A percentile compares a stretch with the other conserved stretches of the same genome.
phyloP scores from a whole-genome alignment of 2,329 filamentous ascomycete genomes.

The Neocucurbitaria cava region DNA sequence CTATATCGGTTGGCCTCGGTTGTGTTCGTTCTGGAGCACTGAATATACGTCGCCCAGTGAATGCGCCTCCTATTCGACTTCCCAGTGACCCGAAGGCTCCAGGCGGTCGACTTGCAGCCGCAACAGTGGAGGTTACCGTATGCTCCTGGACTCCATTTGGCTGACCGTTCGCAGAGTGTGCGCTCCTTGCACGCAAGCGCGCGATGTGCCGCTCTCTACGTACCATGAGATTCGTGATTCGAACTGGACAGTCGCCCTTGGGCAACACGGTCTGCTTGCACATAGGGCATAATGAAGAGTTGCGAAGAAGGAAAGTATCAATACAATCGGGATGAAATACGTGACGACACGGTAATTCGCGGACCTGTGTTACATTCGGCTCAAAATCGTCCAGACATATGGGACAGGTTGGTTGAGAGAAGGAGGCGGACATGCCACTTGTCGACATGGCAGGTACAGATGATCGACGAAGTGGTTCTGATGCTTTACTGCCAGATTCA shows the following conservation, averaged over 20 bases:
- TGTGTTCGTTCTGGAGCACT: constrained; percentile 35
- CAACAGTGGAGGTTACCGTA: not conserved
- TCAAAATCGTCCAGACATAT: constrained; percentile 88
- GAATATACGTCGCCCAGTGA: constrained; percentile 39
- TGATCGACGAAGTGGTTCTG: constrained; percentile 18
- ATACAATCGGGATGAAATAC: constrained; percentile 95
- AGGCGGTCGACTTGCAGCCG: constrained; percentile 9
- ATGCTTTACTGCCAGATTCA: constrained; percentile 23
- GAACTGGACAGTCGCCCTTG: constrained; percentile 59
- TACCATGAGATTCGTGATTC: constrained; percentile 80
- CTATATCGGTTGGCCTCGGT: constrained; percentile 34
- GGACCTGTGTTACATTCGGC: constrained; percentile 72
- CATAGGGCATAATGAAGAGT: constrained; percentile 86
- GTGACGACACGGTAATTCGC: constrained; percentile 87
- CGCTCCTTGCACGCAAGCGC: constrained; percentile 61
- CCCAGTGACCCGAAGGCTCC: constrained; percentile 31
- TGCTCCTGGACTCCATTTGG: not conserved
- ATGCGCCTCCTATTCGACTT: constrained; percentile 31
- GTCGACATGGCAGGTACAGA: constrained; percentile 25
- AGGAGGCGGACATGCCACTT: constrained; percentile 27
- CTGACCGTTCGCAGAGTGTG: constrained; percentile 11
- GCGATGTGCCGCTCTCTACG: constrained; percentile 76
- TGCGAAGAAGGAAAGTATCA: constrained; percentile 78
- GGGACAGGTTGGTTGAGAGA: constrained; percentile 82
- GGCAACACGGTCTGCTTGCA: constrained; percentile 88